These are phyloP conservation scores for Macadamia integrifolia DNA, from an alignment of 164 flowering plant genomes.

Conservation along the genomic window DNA sequence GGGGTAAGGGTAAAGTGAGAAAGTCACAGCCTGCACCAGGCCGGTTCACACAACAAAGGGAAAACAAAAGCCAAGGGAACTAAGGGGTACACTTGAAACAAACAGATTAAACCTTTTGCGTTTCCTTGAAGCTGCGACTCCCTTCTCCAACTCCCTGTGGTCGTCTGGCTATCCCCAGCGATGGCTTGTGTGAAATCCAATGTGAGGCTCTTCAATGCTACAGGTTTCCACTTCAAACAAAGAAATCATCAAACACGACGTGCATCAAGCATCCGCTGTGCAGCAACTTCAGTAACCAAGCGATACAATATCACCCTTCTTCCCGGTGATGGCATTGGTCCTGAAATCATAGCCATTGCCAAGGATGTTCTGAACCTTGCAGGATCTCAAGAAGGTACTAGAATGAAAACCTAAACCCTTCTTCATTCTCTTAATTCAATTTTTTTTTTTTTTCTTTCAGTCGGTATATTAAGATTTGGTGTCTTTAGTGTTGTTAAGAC, in stretches of 20 bases:
- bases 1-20: no score
- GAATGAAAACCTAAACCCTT: not conserved
- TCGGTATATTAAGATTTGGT: not conserved
- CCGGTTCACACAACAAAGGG: no score
- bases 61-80: no score
- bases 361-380: conserved; percentile 61
- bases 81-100: no score
- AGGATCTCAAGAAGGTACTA: conserved; percentile 59
- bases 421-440: not conserved
- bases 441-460: not conserved
- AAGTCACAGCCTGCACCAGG: no score
- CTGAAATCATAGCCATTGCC: conserved; percentile 85
- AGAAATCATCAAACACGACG: conserved; percentile 13
- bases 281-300: conserved; percentile 33
- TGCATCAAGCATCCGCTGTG: conserved; percentile 30
- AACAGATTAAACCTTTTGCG: no score
- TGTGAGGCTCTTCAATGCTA: conserved; percentile 13
- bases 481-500: not conserved
- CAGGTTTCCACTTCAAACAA: conserved; percentile 1
- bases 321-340: conserved; percentile 99
- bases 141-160: no score
- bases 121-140: no score
- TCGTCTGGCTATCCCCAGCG: not conserved
- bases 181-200: conserved; percentile 37
- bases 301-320: conserved; percentile 70